Percentiles rank a stretch among this genome's conserved stretches.
Evolutionary conservation across 148 eudicot genomes (phyloP).

Genomic region (Vaccinium macrocarpon): DNA sequence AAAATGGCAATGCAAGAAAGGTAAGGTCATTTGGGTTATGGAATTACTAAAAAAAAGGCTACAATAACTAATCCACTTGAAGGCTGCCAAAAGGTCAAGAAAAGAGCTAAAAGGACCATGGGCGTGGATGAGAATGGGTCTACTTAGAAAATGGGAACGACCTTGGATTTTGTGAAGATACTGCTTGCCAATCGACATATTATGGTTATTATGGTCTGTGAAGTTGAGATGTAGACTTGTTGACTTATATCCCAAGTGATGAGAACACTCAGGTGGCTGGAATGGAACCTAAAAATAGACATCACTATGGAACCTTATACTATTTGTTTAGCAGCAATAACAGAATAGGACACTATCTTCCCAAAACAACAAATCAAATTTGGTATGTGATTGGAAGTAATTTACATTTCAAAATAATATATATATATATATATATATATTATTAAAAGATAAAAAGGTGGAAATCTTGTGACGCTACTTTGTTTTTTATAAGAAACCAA

Average conservation of each 20-base stretch:
- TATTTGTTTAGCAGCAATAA: background rate
- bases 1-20: conserved; percentile 9
- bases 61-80: background rate
- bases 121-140: background rate
- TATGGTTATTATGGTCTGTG: background rate
- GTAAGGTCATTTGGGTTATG: background rate
- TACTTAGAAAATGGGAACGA: background rate
- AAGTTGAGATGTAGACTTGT: conserved; percentile 9
- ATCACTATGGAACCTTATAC: background rate
- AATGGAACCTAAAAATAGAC: background rate
- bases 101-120: background rate
- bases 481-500: background rate
- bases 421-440: too few species aligned
- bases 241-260: background rate
- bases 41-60: background rate
- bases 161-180: background rate
- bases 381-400: background rate
- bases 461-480: background rate
- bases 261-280: background rate
- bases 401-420: background rate
- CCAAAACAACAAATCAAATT: conserved; percentile 4
- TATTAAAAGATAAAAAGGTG: background rate
- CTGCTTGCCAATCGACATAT: background rate
- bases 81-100: conserved; percentile 2
- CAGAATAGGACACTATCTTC: background rate